Percentiles rank a stretch among this genome's conserved stretches.
phyloP scores from a whole-genome alignment of 257 asterid genomes.

The Solanum chmielewskii region DNA sequence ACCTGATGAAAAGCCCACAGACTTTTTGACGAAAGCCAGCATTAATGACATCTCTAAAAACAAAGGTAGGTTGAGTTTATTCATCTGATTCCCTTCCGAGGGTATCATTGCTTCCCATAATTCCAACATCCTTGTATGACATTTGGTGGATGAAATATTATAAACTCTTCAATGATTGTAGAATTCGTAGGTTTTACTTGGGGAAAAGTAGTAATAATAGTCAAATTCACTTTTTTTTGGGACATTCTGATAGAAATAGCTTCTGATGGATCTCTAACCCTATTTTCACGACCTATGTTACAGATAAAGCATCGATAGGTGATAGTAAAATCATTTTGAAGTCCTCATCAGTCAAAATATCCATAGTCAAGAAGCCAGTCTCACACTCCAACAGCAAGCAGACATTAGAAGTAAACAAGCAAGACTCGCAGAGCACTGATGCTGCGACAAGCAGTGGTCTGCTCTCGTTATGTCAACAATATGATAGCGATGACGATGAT shows the following conservation, averaged over 20 bases:
- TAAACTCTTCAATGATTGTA: background rate
- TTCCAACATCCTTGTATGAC: background rate
- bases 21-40: conserved; percentile 19
- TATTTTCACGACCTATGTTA: background rate
- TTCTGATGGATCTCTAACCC: background rate
- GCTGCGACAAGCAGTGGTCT: conserved; percentile 15
- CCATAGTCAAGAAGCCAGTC: conserved; percentile 35
- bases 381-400: conserved; percentile 5
- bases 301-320: conserved; percentile 7
- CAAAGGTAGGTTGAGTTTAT: conserved; percentile 24
- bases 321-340: conserved; percentile 5
- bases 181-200: background rate
- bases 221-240: background rate
- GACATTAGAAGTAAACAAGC: background rate
- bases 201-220: background rate
- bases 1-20: conserved; percentile 26
- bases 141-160: background rate
- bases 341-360: conserved; percentile 25
- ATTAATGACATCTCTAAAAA: conserved; percentile 13
- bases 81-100: background rate
- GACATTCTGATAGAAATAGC: background rate
- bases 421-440: background rate
- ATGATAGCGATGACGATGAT: conserved; percentile 50
- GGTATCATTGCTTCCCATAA: background rate
- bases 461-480: conserved; percentile 42